These are phyloP conservation scores for Podospora bellae-mahoneyi DNA, from an alignment of 495 filamentous ascomycete species.

Conservation along the genomic window DNA sequence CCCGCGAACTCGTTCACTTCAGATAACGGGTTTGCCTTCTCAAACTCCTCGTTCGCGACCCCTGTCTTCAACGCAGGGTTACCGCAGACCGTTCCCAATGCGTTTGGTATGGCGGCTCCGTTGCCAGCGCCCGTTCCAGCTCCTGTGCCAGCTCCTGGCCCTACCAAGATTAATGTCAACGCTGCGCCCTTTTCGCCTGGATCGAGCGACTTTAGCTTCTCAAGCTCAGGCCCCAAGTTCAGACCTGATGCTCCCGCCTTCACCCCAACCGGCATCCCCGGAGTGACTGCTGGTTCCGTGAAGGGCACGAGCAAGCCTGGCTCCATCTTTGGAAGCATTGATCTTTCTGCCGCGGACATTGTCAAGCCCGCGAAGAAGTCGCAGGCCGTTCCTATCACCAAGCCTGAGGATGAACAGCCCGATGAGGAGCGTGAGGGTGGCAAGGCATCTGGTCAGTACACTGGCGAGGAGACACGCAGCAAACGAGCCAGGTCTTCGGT, in stretches of 20 bases:
- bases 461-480: slow-evolving; percentile 56
- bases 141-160: slow-evolving; percentile 30
- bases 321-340: slow-evolving; percentile 73
- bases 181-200: slow-evolving; percentile 70
- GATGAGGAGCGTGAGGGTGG: slow-evolving; percentile 45
- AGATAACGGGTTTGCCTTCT: slow-evolving; percentile 53
- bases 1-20: slow-evolving; percentile 61
- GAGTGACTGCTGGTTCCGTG: slow-evolving; percentile 39
- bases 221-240: slow-evolving; percentile 63
- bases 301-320: slow-evolving; percentile 40
- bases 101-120: slow-evolving; percentile 9
- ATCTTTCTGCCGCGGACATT: slow-evolving; percentile 54
- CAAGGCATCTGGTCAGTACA: slow-evolving; percentile 49
- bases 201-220: slow-evolving; percentile 70
- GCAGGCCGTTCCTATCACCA: slow-evolving; percentile 79
- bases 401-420: slow-evolving; percentile 54
- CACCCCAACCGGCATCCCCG: slow-evolving; percentile 54
- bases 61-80: slow-evolving; percentile 37
- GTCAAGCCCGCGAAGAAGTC: slow-evolving; percentile 63
- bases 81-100: slow-evolving; percentile 32
- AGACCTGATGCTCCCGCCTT: slow-evolving; percentile 80
- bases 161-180: slow-evolving; percentile 60
- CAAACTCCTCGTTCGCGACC: slow-evolving; percentile 51
- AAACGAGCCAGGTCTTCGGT: slow-evolving; percentile 66
- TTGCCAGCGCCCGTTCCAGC: slow-evolving; percentile 9